Percentiles rank a stretch among this genome's conserved stretches.
Conservation (phyloP, 179 eudicot genomes). For the Camellia oleifera region DNA sequence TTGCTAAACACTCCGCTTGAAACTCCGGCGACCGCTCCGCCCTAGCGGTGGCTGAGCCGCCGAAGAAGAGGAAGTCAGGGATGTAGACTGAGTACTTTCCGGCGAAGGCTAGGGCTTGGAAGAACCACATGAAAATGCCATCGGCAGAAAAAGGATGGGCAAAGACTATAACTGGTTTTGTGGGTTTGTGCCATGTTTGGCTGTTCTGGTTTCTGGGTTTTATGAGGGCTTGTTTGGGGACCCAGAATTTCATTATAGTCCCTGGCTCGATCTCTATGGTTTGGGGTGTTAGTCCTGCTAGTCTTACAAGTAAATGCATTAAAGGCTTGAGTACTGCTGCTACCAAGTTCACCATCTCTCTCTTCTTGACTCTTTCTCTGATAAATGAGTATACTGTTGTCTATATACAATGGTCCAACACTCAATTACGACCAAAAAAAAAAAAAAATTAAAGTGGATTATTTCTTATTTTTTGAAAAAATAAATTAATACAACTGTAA, state of each 20-base stretch:
- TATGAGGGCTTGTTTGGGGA: conserved; percentile 18
- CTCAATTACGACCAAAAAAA: too few species aligned
- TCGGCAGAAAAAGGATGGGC: conserved; percentile 43
- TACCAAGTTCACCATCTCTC: conserved; percentile 37
- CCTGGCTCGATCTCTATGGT: conserved; percentile 35
- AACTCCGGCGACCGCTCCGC: conserved; percentile 25
- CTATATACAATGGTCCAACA: too few species aligned
- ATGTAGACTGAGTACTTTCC: conserved; percentile 32
- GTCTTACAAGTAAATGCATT: conserved; percentile 22
- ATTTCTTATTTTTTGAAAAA: too few species aligned
- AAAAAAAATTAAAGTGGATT: too few species aligned
- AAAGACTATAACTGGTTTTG: conserved; percentile 31
- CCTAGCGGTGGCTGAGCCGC: conserved; percentile 32
- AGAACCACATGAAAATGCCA: conserved; percentile 43
- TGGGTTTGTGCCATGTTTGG: neutral
- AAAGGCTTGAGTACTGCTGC: conserved; percentile 11
- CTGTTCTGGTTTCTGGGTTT: neutral
- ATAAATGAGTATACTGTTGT: too few species aligned
- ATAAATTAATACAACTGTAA: too few species aligned
- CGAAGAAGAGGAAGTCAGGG: conserved; percentile 53
- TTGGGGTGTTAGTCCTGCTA: conserved; percentile 29
- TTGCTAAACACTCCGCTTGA: conserved; percentile 42
- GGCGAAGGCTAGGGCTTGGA: conserved; percentile 30
- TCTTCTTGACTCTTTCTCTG: conserved; percentile 12
- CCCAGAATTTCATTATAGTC: conserved; percentile 41